Conservation (phyloP, 192 early-diverging fungal genomes). For the Rhizophagus clarus region DNA sequence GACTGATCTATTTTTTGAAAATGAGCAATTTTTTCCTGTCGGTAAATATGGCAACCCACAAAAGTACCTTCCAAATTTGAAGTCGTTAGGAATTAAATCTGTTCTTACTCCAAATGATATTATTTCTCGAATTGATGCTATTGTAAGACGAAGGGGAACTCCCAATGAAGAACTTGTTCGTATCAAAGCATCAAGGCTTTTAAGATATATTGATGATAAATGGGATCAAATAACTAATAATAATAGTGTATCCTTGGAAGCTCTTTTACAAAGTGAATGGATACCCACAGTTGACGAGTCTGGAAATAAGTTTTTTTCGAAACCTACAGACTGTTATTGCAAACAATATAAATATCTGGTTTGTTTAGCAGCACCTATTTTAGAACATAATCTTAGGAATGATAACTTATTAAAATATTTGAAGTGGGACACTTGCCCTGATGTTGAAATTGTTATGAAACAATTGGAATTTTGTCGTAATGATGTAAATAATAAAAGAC, state of each 20-base stretch:
- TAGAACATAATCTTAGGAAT: neutral
- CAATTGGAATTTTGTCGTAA: neutral
- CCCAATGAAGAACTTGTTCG: neutral
- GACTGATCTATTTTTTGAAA: neutral
- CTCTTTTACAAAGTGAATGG: neutral
- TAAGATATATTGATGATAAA: constrained; percentile 1
- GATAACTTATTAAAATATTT: neutral
- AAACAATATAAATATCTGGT: neutral
- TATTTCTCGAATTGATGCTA: neutral
- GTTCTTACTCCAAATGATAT: neutral
- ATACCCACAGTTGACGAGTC: neutral
- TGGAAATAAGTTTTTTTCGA: neutral
- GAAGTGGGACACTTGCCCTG: neutral
- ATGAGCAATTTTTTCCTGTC: neutral
- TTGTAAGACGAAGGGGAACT: neutral
- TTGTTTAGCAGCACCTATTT: neutral
- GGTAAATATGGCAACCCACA: neutral
- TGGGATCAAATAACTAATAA: neutral
- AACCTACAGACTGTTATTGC: neutral
- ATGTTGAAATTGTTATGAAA: neutral
- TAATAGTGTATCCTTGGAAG: neutral
- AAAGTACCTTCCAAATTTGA: neutral
- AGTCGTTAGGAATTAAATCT: neutral
- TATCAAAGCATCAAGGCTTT: neutral
- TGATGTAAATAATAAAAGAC: neutral